These are phyloP conservation scores for Iberis pinnata DNA, from an alignment of 345 rosid species.

Conservation along the genomic window DNA sequence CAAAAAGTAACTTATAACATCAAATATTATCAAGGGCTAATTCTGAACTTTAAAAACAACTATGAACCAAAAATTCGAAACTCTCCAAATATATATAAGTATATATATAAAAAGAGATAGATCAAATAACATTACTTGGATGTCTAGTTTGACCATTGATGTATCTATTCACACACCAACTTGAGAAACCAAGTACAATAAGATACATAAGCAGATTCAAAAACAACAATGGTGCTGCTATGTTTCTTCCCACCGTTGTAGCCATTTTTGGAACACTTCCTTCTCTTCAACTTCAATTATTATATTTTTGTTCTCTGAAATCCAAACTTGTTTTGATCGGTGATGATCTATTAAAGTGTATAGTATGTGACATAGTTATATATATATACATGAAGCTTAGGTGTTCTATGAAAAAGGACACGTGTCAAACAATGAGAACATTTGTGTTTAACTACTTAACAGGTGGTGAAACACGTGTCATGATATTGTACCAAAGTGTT, in stretches of 20 bases:
- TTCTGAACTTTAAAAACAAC: too few species aligned
- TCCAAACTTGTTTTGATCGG: background rate
- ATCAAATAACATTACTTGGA: constrained; percentile 46
- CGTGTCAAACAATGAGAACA: constrained; percentile 22
- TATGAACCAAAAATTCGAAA: too few species aligned
- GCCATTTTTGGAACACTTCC: constrained; percentile 29
- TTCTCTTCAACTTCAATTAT: too few species aligned
- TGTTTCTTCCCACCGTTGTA: constrained; percentile 67
- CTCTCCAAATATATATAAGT: background rate
- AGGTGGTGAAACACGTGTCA: constrained; percentile 49
- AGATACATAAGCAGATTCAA: constrained; percentile 71
- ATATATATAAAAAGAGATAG: background rate
- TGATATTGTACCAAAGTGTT: too few species aligned
- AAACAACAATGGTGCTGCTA: constrained; percentile 86
- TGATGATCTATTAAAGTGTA: too few species aligned
- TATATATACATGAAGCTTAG: constrained; percentile 16
- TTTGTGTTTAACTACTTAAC: constrained; percentile 28
- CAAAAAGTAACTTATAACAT: background rate
- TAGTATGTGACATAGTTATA: background rate
- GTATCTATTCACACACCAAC: constrained; percentile 68
- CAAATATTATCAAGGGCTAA: too few species aligned
- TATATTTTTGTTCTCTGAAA: too few species aligned
- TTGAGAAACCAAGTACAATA: constrained; percentile 71
- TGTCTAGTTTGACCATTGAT: constrained; percentile 75
- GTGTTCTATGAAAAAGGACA: background rate